Base-by-base conservation (phyloP, 495 filamentous ascomycete species). In the Pyrenopolyporus hunteri region DNA sequence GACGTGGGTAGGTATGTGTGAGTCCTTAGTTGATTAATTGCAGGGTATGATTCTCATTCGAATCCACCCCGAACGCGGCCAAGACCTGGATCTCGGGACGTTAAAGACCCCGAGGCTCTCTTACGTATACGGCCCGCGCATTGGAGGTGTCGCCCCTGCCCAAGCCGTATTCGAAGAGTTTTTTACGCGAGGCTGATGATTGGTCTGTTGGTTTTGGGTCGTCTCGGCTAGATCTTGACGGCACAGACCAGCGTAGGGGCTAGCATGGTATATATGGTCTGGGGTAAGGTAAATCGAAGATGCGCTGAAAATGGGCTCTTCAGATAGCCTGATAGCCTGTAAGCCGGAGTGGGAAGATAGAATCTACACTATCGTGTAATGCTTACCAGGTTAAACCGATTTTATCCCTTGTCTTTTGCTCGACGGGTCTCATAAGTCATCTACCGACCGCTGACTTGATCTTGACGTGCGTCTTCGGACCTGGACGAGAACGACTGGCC, bases 161-260 rank as follows among this genome's bases (percentile, higher is more conserved):
- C 26, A 33, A 19, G 60, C 20, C 60, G 54, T 64, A 64, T 58
- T 52, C 29, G 11, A 13, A 28, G 13, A 45, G 28, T 49, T 58
- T 46, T 64, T 46, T 65, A 56, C 44, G 56, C 10, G 13, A 23
- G 26, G 5, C 5, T 22, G 29, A 2, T 57, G 52, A 55, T 57
- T 57, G 52, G 52, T 14, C 26, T 1, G 40, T 10, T 31, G 16
- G 8, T 1, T 39, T 22, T 55, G 10, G 40, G 17, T 11, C 13
- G 17, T 11, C 13, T 45, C 19, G 55, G 42, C 13, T 45, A 46
- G 44, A 59, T 57, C 62, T 56, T 43, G 14, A 54, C 17, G 22
- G 22, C 19, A 32, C 22, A 20, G 19, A 51, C 31, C 39, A 20
- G 14, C 23, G 20, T 28, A 26, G 19, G n/a, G 40, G 26, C 4